phyloP scores from a whole-genome alignment of 1,284 basidiomycete genomes.

The Tetrapyrgos nigripes region DNA sequence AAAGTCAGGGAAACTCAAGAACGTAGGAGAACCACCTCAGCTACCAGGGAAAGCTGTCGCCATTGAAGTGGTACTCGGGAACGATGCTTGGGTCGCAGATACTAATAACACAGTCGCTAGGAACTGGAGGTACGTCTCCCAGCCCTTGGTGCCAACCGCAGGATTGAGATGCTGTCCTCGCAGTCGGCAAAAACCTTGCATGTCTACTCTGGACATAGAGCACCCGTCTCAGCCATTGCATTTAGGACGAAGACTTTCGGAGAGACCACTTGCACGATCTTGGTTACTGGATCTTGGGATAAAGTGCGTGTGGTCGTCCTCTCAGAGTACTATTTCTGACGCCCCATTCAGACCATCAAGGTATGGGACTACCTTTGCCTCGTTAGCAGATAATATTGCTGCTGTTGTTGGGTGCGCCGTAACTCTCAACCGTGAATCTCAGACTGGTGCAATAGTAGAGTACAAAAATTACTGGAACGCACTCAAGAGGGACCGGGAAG shows the following conservation, averaged over 20 bases:
- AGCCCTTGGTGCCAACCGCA: not conserved
- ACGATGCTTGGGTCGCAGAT: constrained; percentile 86
- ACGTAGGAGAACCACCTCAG: constrained; percentile 79
- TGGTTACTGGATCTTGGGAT: constrained; percentile 93
- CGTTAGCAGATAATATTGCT: constrained; percentile 78
- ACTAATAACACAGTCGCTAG: constrained; percentile 77
- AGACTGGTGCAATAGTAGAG: constrained; percentile 81
- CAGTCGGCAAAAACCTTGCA: constrained; percentile 82
- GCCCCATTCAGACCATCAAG: constrained; percentile 67
- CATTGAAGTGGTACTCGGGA: constrained; percentile 66
- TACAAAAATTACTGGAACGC: constrained; percentile 84
- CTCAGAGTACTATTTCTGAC: constrained; percentile 3
- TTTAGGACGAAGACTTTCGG: constrained; percentile 44
- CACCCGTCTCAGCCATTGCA: constrained; percentile 84
- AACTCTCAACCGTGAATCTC: constrained; percentile 71
- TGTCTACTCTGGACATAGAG: constrained; percentile 83
- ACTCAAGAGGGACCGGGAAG: constrained; percentile 91
- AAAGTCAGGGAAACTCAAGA: constrained; percentile 76
- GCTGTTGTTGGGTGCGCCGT: constrained; percentile 90
- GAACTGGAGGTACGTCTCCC: constrained; percentile 69
- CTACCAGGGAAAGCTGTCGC: constrained; percentile 78
- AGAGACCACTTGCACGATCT: constrained; percentile 50
- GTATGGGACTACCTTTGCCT: constrained; percentile 78
- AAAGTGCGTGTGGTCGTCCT: constrained; percentile 50
- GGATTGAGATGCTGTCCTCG: constrained; percentile 12